These are phyloP conservation scores for Hyphodiscus sp. DNA, from an alignment of 2,329 filamentous ascomycete genomes.

Conservation along the genomic window DNA sequence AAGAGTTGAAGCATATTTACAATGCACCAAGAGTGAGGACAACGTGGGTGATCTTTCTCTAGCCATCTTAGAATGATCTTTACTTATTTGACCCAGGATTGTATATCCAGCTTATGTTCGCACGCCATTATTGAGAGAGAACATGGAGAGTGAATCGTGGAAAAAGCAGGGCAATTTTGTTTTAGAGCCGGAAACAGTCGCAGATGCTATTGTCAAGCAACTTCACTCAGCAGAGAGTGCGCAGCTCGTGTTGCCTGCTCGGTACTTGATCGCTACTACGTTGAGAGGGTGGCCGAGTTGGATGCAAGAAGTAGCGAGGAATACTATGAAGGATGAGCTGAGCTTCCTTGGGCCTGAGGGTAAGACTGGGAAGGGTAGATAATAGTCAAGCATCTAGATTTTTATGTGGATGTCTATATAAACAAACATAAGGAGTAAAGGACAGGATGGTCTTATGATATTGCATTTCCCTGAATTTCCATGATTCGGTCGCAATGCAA, in stretches of 20 bases:
- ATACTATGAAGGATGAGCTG: not conserved
- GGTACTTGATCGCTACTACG: not conserved
- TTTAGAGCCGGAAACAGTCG: slow-evolving; percentile 8
- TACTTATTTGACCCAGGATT: not conserved
- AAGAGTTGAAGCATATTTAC: slow-evolving; percentile 33
- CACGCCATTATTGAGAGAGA: slow-evolving; percentile 3
- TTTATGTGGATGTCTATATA: too few relatives aligned
- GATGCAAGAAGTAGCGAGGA: not conserved
- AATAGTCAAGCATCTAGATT: too few relatives aligned
- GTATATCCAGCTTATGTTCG: slow-evolving; percentile 9
- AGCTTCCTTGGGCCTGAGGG: too few relatives aligned
- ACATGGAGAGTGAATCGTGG: not conserved
- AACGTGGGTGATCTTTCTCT: slow-evolving; percentile 19
- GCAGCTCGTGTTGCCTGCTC: not conserved
- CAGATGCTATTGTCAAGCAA: not conserved
- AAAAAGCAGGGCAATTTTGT: slow-evolving; percentile 3
- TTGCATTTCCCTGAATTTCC: too few relatives aligned
- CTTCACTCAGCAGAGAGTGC: not conserved
- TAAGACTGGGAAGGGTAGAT: too few relatives aligned
- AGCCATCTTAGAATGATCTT: not conserved
- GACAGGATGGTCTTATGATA: too few relatives aligned
- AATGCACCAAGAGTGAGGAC: slow-evolving; percentile 34
- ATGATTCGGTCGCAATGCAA: too few relatives aligned
- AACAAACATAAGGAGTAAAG: too few relatives aligned
- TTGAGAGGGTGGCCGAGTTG: not conserved